Percentiles rank a stretch among this genome's conserved stretches.
These are phyloP conservation scores for Aureobasidium namibiae DNA, from an alignment of 2,329 filamentous ascomycete species.

Conservation along the genomic window DNA sequence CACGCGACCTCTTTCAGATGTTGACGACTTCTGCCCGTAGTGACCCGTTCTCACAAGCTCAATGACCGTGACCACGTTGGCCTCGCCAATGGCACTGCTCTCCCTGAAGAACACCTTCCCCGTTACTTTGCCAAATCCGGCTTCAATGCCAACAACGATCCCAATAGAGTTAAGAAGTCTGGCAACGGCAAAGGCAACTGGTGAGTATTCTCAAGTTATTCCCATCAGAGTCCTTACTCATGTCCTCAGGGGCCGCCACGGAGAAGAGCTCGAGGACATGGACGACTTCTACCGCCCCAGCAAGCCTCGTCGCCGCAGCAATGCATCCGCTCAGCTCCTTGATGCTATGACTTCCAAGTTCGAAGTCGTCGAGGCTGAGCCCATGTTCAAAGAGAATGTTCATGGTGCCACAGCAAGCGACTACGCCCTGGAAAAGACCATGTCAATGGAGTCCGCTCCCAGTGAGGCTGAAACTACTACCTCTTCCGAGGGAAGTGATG, in stretches of 20 bases:
- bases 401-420: slow-evolving; percentile 59
- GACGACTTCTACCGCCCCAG: slow-evolving; percentile 61
- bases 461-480: slow-evolving; percentile 8
- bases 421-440: slow-evolving; percentile 14
- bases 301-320: slow-evolving; percentile 85
- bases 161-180: slow-evolving; percentile 95
- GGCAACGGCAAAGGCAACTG: slow-evolving; percentile 90
- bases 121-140: slow-evolving; percentile 91
- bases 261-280: slow-evolving; percentile 77
- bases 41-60: slow-evolving; percentile 96
- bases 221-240: background rate
- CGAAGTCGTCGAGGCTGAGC: slow-evolving; percentile 79
- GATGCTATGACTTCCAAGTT: slow-evolving; percentile 94
- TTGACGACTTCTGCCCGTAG: slow-evolving; percentile 37
- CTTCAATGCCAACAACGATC: slow-evolving; percentile 63
- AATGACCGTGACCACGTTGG: slow-evolving; percentile 87
- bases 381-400: slow-evolving; percentile 80
- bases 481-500: background rate
- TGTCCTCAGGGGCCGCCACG: slow-evolving; percentile 63
- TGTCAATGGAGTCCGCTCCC: background rate
- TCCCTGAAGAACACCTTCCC: slow-evolving; percentile 66
- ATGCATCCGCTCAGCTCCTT: slow-evolving; percentile 68
- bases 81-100: slow-evolving; percentile 64
- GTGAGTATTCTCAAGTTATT: slow-evolving; percentile 44
- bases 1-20: background rate